phyloP scores from a whole-genome alignment of 2,329 filamentous ascomycete species.

The Fusarium euwallaceae region DNA sequence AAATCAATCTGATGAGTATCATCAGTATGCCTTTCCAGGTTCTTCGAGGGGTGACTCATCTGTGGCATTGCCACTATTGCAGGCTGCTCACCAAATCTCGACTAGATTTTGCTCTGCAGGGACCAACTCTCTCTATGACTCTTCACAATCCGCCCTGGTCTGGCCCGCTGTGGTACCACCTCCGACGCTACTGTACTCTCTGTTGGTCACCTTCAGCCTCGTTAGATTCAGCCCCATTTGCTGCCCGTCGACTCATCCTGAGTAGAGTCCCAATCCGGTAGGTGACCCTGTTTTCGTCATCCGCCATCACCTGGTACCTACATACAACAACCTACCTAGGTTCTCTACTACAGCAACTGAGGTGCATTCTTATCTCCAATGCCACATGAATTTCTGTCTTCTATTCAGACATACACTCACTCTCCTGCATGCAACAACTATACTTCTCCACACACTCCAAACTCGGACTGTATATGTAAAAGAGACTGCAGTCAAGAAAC shows the following conservation, averaged over 20 bases:
- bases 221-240: conserved; percentile 11
- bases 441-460: conserved; percentile 4
- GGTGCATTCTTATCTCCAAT: background rate
- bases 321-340: background rate
- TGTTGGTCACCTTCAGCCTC: background rate
- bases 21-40: background rate
- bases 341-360: background rate
- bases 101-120: background rate
- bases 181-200: background rate
- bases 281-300: background rate
- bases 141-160: background rate
- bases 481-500: conserved; percentile 18
- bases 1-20: background rate
- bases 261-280: conserved; percentile 36
- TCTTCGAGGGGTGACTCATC: background rate
- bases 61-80: background rate
- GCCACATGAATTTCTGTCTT: background rate
- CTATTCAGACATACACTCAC: background rate
- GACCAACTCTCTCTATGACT: conserved; percentile 1
- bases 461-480: conserved; percentile 21
- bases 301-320: background rate
- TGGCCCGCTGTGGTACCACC: conserved; percentile 4
- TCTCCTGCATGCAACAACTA: background rate
- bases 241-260: conserved; percentile 41
- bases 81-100: background rate